These are phyloP conservation scores for Plenodomus lindquistii DNA, from an alignment of 2,329 filamentous ascomycete species.

Conservation along the genomic window DNA sequence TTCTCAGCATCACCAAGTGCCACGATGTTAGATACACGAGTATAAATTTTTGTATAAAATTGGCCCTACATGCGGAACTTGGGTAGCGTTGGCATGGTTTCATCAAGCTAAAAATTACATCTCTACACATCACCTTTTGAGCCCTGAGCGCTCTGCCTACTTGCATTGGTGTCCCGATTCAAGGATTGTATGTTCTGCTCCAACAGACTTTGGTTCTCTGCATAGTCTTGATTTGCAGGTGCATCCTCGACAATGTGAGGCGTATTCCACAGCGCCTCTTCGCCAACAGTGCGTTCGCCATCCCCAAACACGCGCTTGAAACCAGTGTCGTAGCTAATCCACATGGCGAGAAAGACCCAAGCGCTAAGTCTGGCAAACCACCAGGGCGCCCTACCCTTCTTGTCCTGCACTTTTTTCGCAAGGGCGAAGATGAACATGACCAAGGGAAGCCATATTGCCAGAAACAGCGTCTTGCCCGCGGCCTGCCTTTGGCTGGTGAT, in stretches of 20 bases:
- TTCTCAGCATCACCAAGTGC: too few relatives aligned
- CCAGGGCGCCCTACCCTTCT: conserved; percentile 67
- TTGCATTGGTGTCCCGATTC: not conserved
- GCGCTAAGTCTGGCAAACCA: conserved; percentile 65
- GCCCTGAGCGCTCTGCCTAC: not conserved
- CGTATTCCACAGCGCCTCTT: conserved; percentile 13
- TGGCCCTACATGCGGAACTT: too few relatives aligned
- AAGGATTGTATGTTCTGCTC: conserved; percentile 8
- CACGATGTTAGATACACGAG: too few relatives aligned
- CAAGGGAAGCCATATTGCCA: conserved; percentile 61
- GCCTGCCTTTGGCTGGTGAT: conserved; percentile 69
- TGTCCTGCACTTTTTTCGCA: conserved; percentile 59
- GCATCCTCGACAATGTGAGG: not conserved
- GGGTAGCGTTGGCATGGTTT: too few relatives aligned
- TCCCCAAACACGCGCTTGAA: conserved; percentile 78
- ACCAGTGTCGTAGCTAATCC: conserved; percentile 66
- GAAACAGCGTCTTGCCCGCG: conserved; percentile 67
- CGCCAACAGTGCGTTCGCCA: conserved; percentile 68
- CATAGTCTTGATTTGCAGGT: conserved; percentile 5
- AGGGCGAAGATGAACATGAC: conserved; percentile 59
- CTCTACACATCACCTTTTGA: not conserved
- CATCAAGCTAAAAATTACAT: too few relatives aligned
- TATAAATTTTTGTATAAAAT: too few relatives aligned
- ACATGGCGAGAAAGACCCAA: conserved; percentile 61
- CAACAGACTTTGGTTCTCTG: conserved; percentile 14